Evolutionary conservation across 139 green algal species (phyloP), one percentile per base, ranked within the genome.

Genomic region (Ettlia oleoabundans): DNA sequence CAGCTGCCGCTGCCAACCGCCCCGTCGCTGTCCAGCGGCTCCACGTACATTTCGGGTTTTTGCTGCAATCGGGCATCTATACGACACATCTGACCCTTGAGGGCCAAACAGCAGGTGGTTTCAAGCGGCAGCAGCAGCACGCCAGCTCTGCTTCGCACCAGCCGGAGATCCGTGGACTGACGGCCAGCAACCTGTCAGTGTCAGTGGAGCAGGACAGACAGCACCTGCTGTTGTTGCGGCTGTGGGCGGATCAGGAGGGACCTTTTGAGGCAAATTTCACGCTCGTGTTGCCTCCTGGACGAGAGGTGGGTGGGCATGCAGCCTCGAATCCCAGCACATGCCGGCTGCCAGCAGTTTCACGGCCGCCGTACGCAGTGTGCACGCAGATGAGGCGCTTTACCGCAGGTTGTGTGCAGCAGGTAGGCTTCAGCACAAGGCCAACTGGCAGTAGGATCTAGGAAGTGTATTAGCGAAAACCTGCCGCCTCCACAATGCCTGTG

Each of bases 181-280:
- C 38, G 1, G 58, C 55, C 40, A 33, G 26, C 38, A 81, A 72
- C 75, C n/a, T 81, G 7, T 58, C 75, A 4, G n/a, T 81, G 28
- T 28, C 38, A 38, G 13, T 70, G 7, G 75, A 81, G 58, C 37
- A 38, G 2, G 40, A 4, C 22, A 28, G 40, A 26, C 62, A 76
- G 77, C 64, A 35, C 7, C 65, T 41, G 3, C 33, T 83, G 1
- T 47, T 76, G 78, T 65, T 83, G 35, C 78, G 65, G 26, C 51
- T 83, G 28, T 67, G 66, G 78, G 78, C 78, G 2, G 78, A 83
- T 32, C 52, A 28, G 37, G 63, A 74, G 47, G 78, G 78, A 8
- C 78, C 78, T 10, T 61, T 83, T 19, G 37, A 37, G 2, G n/a
- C 38, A 15, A 22, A 40, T 15, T 83, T 83, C 47, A 61, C 51